Percentiles rank a stretch among this genome's conserved stretches.
Conservation (phyloP, 768 basidiomycete species). For the Calvatia gigantea region DNA sequence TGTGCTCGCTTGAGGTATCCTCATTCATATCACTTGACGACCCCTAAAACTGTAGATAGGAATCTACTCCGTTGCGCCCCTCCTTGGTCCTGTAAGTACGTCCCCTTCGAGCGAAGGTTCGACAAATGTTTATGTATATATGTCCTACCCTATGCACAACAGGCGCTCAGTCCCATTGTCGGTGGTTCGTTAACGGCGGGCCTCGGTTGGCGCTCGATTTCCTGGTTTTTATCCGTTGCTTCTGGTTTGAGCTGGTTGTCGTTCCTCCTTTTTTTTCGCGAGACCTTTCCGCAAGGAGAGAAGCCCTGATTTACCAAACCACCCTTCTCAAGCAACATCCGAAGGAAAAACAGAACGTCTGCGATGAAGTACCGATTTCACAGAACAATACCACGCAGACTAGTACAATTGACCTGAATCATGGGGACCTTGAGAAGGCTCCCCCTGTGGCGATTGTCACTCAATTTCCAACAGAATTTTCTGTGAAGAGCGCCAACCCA, state of each 20-base stretch:
- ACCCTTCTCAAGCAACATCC: slow-evolving; percentile 50
- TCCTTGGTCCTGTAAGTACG: slow-evolving; percentile 60
- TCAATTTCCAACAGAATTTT: slow-evolving; percentile 40
- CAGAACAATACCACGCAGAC: background rate
- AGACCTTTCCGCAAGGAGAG: slow-evolving; percentile 84
- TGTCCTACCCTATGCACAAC: background rate
- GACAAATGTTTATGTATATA: background rate
- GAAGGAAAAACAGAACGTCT: slow-evolving; percentile 15
- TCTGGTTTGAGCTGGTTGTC: slow-evolving; percentile 48
- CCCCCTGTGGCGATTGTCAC: slow-evolving; percentile 13
- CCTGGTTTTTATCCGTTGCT: slow-evolving; percentile 77
- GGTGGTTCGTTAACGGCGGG: slow-evolving; percentile 66
- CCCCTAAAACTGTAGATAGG: slow-evolving; percentile 50
- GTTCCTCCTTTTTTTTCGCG: slow-evolving; percentile 70
- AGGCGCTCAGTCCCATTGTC: slow-evolving; percentile 63
- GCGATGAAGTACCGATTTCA: background rate
- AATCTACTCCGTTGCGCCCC: slow-evolving; percentile 74
- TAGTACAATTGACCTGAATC: background rate
- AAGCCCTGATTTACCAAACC: slow-evolving; percentile 73
- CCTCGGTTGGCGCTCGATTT: slow-evolving; percentile 76
- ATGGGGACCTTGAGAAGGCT: slow-evolving; percentile 20
- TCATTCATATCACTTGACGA: background rate
- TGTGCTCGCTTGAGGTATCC: background rate
- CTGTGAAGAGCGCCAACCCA: slow-evolving; percentile 73
- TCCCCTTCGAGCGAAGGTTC: background rate